Percentiles rank a stretch among this genome's conserved stretches.
Conservation (phyloP, 2,329 filamentous ascomycete genomes). For the Apiospora koreana region DNA sequence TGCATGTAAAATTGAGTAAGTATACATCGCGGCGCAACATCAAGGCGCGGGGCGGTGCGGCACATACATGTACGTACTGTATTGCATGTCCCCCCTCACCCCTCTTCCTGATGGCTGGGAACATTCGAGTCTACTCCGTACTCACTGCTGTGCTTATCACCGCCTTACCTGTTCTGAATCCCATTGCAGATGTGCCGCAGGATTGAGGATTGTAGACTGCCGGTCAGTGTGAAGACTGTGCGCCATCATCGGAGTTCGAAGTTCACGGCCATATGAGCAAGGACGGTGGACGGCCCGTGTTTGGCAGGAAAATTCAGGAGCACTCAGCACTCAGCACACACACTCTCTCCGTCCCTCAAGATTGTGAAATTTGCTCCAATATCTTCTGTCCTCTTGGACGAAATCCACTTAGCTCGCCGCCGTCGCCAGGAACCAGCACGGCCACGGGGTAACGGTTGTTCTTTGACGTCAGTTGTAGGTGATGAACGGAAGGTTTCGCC, state of each 20-base stretch:
- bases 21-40: not conserved
- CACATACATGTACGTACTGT: not conserved
- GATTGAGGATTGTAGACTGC: not conserved
- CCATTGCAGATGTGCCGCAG: not conserved
- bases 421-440: not conserved
- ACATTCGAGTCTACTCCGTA: not conserved
- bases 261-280: not conserved
- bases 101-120: not conserved
- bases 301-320: not conserved
- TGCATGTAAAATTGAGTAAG: not conserved
- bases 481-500: not conserved
- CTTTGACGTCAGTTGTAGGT: not conserved
- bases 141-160: not conserved
- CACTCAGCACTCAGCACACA: not conserved
- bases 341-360: not conserved
- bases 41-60: not conserved
- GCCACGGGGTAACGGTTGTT: not conserved
- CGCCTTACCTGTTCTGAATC: not conserved
- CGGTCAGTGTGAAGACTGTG: slow-evolving; percentile 4
- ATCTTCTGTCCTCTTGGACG: not conserved
- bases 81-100: not conserved
- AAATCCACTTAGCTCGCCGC: not conserved
- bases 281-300: not conserved
- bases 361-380: not conserved
- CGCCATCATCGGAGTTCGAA: not conserved